Percentiles rank a stretch among this genome's conserved stretches.
phyloP scores from a whole-genome alignment of 495 filamentous ascomycete species.

The Rostrohypoxylon terebratum region DNA sequence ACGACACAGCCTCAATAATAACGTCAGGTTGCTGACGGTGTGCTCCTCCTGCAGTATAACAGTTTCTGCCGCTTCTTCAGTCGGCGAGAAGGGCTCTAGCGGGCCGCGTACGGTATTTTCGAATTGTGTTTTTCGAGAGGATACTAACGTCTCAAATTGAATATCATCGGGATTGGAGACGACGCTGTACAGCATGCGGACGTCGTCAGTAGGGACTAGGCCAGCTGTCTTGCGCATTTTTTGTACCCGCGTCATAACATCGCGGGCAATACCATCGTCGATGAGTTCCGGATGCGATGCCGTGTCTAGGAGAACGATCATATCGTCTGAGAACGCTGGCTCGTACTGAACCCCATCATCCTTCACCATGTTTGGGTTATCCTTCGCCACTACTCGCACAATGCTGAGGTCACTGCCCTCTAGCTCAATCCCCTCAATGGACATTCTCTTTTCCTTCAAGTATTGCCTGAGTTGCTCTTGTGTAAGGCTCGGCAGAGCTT shows the following conservation, averaged over 20 bases:
- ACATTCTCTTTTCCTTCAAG: constrained; percentile 73
- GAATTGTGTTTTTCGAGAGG: constrained; percentile 37
- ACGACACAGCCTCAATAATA: constrained; percentile 40
- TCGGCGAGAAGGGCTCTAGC: constrained; percentile 31
- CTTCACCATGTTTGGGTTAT: constrained; percentile 33
- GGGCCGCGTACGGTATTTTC: constrained; percentile 43
- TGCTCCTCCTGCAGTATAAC: constrained; percentile 46
- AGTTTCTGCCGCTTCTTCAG: constrained; percentile 7
- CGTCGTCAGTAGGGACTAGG: constrained; percentile 57
- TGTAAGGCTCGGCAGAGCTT: constrained; percentile 82
- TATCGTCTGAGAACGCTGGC: constrained; percentile 50
- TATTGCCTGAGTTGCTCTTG: constrained; percentile 80
- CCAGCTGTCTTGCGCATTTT: constrained; percentile 61
- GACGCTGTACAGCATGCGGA: constrained; percentile 60
- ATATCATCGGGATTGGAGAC: constrained; percentile 46
- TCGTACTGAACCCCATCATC: constrained; percentile 39
- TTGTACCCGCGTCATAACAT: constrained; percentile 61
- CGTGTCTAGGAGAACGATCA: constrained; percentile 58
- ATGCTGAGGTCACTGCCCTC: constrained; percentile 78
- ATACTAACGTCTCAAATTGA: constrained; percentile 39
- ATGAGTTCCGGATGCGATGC: constrained; percentile 57
- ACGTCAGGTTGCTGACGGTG: constrained; percentile 29
- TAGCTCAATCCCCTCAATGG: constrained; percentile 85
- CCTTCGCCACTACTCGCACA: constrained; percentile 34
- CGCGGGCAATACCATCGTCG: constrained; percentile 59